Evolutionary conservation across 2,329 filamentous ascomycete species (phyloP), one percentile per base, ranked within the genome.

Genomic region (Ceratocystis lukuohia): DNA sequence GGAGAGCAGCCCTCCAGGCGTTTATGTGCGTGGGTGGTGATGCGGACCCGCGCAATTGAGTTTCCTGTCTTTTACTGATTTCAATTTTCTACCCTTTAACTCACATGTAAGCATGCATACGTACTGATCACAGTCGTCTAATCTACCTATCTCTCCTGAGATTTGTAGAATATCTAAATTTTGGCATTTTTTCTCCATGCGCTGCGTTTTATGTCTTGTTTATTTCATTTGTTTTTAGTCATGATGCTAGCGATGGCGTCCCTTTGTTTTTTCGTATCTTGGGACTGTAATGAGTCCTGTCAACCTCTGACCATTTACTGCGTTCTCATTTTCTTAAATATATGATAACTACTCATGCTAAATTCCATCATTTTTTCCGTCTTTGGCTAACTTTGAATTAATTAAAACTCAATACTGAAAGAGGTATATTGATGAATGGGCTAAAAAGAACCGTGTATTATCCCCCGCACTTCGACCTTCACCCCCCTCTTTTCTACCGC

Each of bases 271-370:
- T 37, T 59, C 17, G 28, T 37, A 20, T 37, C 28, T 37, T 37
- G 5, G 56, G 56, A 59, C 37, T 37, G 17, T 59, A 59, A 37
- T 59, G 56, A 37, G 56, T 28, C 12, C 37, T n/a, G 56, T 15
- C 56, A 20, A 59, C 15, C 15, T 59, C 33, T n/a, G 28, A 59
- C 56, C 56, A 59, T 66, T 33, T 59, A 48, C 67, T 65, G 61
- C 30, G 20, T 63, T 64, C 68, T 64, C 57, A 65, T 63, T 28
- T 46, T 65, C 59, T 69, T 65, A 30, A 59, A 37, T 59, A 61
- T 62, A 61, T 62, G 53, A 15, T 30, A 25, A 64, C 56, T 46
- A 45, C 41, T 53, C 17, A 56, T 66, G 57, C 56, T 20, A 28
- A 57, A 46, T 56, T 7, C 44, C 46, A 22, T 12, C n/a, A 20